Conservation (phyloP, 2,329 filamentous ascomycete genomes). For the Colletotrichum shisoi region DNA sequence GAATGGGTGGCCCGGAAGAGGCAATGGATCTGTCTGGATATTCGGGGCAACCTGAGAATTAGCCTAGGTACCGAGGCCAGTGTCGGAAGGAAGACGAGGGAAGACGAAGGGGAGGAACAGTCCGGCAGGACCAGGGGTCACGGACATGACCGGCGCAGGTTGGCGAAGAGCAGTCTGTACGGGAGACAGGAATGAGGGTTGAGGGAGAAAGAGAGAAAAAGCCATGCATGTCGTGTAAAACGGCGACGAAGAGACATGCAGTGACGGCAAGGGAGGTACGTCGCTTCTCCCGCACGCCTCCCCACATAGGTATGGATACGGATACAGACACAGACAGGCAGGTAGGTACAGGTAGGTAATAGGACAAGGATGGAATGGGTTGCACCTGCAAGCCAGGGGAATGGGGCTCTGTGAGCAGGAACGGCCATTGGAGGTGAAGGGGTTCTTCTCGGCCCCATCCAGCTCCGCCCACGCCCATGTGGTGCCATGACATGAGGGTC, state of each 20-base stretch:
- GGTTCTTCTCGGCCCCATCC: slow-evolving; percentile 4
- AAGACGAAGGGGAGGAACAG: slow-evolving; percentile 38
- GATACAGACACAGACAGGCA: too few species aligned
- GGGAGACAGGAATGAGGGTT: slow-evolving; percentile 24
- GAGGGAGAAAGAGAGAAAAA: background rate
- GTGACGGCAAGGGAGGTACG: slow-evolving; percentile 24
- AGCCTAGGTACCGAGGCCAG: background rate
- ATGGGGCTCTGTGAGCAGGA: slow-evolving; percentile 40
- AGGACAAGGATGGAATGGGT: slow-evolving; percentile 19
- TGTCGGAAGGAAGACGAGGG: slow-evolving; percentile 1
- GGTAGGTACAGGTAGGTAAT: background rate
- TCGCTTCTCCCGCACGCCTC: too few species aligned
- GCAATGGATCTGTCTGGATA: slow-evolving; percentile 39
- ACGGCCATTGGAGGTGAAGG: slow-evolving; percentile 29
- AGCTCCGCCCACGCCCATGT: slow-evolving; percentile 33
- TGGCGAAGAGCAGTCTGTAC: slow-evolving; percentile 21
- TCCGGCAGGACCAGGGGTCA: background rate
- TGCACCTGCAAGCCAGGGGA: slow-evolving; percentile 36
- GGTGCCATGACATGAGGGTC: slow-evolving; percentile 29
- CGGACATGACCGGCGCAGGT: slow-evolving; percentile 28
- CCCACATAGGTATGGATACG: too few species aligned
- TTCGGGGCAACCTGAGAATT: background rate
- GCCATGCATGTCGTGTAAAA: slow-evolving; percentile 38
- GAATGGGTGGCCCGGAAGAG: slow-evolving; percentile 43
- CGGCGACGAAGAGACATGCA: slow-evolving; percentile 34